phyloP scores from a whole-genome alignment of 805 yeast genomes.

The Candida alai region DNA sequence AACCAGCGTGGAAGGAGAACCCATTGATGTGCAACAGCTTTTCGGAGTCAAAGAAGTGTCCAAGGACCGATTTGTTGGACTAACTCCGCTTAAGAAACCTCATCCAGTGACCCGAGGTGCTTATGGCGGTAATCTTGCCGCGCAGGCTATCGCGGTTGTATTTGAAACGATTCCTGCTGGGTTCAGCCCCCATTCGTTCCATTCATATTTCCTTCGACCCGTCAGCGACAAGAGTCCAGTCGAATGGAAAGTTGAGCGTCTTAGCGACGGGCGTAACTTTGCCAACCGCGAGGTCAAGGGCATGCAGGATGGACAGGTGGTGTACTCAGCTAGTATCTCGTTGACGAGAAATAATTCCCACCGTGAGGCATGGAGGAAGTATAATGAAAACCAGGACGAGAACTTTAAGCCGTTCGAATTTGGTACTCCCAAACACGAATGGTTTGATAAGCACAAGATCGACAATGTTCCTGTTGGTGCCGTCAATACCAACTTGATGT shows the following conservation, averaged over 20 bases:
- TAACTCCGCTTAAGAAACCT: slow-evolving; percentile 22
- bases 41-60: slow-evolving; percentile 17
- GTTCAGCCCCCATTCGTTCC: slow-evolving; percentile 40
- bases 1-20: too few relatives aligned
- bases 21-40: slow-evolving; percentile 9
- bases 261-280: slow-evolving; percentile 33
- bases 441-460: slow-evolving; percentile 22
- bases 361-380: slow-evolving; percentile 11
- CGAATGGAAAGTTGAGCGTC: slow-evolving; percentile 29
- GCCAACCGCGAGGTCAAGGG: slow-evolving; percentile 31
- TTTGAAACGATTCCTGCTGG: slow-evolving; percentile 22
- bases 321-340: slow-evolving; percentile 33
- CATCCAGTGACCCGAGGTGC: slow-evolving; percentile 21
- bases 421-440: slow-evolving; percentile 27
- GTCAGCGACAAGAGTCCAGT: slow-evolving; percentile 29
- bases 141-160: slow-evolving; percentile 34
- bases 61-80: slow-evolving; percentile 13
- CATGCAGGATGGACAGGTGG: slow-evolving; percentile 25
- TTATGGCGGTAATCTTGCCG: slow-evolving; percentile 32
- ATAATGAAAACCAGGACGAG: slow-evolving; percentile 14
- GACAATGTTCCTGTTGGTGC: slow-evolving; percentile 12
- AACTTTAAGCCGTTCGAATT: slow-evolving; percentile 25
- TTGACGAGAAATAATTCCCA: slow-evolving; percentile 30
- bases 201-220: slow-evolving; percentile 37
- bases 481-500: slow-evolving; percentile 11